Evolutionary conservation across 495 filamentous ascomycete species (phyloP), one percentile per base, ranked within the genome.

Genomic region (Penicillium longicatenatum): DNA sequence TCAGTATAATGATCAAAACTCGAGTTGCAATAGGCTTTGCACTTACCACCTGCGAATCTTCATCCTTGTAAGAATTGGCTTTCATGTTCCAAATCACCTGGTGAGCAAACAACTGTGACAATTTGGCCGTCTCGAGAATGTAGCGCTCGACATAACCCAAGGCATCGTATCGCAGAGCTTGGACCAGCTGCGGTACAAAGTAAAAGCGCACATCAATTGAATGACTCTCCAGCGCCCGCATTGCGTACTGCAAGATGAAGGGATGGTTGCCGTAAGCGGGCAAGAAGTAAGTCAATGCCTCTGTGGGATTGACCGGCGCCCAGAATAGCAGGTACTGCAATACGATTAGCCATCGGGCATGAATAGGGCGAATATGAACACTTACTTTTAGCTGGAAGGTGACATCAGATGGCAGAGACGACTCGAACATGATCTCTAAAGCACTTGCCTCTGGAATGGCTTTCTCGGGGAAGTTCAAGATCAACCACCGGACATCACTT

Each of bases 1-100:
- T 48, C 16, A 67, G 84, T 60, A 58, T 65, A 3, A 48, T 56
- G 16, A 54, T 24, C 16, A 44, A 29, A 37, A 30, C 14, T 1
- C 19, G 29, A 9, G 57, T 35, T 53, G 29, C 5, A 26, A 41
- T 37, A 11, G 26, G 43, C 6, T 29, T n/a, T 30, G 51, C 19
- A 74, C 89, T 85, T 81, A 94, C 90, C 63, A 95, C 84, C 63
- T 87, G 82, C 50, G 88, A 90, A 58, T 98, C 92, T 61, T 99
- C 93, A 64, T 99, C 95, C 71, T 97, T 98, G 76, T 91, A 99
- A 3, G 92, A 86, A 69, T 99, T 99, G 20, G 95, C 95, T 68
- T 96, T 97, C 88, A 99, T 99, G 69, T 98, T 99, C 95, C 95
- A 99, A 59, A 99, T 98, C 58, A 99, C 97, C 58, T 99, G 95